Conservation (phyloP, 345 rosid genomes). For the Gynandropsis gynandra region DNA sequence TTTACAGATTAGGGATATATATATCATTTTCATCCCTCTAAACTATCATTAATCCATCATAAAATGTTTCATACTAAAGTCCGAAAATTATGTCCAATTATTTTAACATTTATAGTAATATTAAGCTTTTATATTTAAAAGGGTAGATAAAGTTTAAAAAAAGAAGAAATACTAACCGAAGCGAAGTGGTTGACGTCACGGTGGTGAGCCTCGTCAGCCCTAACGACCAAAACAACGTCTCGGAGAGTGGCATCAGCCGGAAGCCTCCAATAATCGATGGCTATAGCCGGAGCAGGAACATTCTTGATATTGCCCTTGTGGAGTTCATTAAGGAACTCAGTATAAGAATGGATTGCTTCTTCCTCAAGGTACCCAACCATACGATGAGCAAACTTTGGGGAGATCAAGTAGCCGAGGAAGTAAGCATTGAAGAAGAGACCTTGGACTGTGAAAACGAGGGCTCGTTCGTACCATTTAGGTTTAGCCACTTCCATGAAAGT, state of each 20-base stretch:
- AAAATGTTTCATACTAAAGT: too few species aligned
- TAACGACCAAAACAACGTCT: slow-evolving; percentile 58
- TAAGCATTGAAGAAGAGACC: slow-evolving; percentile 77
- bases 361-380: slow-evolving; percentile 79
- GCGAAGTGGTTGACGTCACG: slow-evolving; percentile 85
- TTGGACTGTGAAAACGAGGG: slow-evolving; percentile 59
- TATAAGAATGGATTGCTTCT: slow-evolving; percentile 78
- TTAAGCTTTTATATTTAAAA: too few species aligned
- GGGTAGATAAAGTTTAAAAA: neutral
- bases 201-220: slow-evolving; percentile 83
- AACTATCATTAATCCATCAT: too few species aligned
- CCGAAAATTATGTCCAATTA: too few species aligned
- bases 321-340: slow-evolving; percentile 72
- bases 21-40: too few species aligned
- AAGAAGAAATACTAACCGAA: slow-evolving; percentile 34
- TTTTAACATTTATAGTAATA: too few species aligned
- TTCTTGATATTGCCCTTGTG: slow-evolving; percentile 67
- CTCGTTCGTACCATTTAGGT: slow-evolving; percentile 77
- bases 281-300: slow-evolving; percentile 78
- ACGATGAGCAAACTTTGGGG: slow-evolving; percentile 76
- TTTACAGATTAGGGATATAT: too few species aligned
- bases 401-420: slow-evolving; percentile 55
- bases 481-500: slow-evolving; percentile 74
- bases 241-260: slow-evolving; percentile 48
- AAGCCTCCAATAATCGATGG: slow-evolving; percentile 73